phyloP scores from a whole-genome alignment of 129 eudicot genomes.

The Rutidosis leptorrhynchoides region DNA sequence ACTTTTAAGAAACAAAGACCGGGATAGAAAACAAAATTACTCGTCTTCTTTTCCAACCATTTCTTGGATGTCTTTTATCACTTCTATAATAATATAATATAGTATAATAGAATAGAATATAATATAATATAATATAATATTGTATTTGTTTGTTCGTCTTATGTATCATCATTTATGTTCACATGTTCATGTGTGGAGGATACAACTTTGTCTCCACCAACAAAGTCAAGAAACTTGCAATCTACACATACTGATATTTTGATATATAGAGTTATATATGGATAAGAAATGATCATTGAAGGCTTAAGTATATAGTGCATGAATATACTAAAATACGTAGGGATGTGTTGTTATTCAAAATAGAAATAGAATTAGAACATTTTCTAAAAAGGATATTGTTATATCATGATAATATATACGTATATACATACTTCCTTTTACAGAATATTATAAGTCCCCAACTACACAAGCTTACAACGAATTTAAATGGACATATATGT shows the following conservation, averaged over 20 bases:
- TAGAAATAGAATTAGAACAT: not conserved
- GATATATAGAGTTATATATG: not conserved
- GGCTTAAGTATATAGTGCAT: not conserved
- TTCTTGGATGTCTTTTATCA: constrained; percentile 26
- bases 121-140: no score
- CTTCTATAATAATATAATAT: not conserved
- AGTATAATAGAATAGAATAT: no score
- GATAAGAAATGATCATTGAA: not conserved
- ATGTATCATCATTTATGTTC: constrained; percentile 37
- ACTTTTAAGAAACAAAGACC: constrained; percentile 36
- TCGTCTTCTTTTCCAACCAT: constrained; percentile 23
- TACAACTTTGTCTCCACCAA: constrained; percentile 28
- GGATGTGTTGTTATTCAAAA: no score
- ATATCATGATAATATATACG: not conserved
- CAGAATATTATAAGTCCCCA: not conserved
- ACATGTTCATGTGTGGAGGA: constrained; percentile 44
- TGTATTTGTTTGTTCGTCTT: constrained; percentile 28
- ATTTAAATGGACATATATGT: not conserved
- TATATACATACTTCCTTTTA: not conserved
- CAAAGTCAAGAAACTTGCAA: constrained; percentile 24
- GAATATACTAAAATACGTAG: not conserved
- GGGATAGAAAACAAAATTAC: constrained; percentile 12
- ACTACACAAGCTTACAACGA: not conserved
- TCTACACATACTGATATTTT: not conserved
- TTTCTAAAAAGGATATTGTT: not conserved